These are phyloP conservation scores for Aspergillus nanangensis DNA, from an alignment of 495 filamentous ascomycete genomes.

Conservation along the genomic window DNA sequence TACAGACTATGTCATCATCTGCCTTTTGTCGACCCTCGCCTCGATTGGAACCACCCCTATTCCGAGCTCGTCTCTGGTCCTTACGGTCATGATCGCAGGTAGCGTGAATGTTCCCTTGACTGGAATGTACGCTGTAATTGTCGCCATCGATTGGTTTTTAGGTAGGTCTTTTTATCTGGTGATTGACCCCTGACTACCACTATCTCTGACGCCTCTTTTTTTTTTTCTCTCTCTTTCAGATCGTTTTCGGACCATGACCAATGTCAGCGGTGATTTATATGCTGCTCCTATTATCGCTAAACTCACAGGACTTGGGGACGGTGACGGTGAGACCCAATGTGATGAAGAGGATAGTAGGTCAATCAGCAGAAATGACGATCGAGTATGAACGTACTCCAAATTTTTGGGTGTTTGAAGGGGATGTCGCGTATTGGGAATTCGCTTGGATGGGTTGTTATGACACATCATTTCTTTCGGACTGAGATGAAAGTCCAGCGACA, in stretches of 20 bases:
- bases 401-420: too few species aligned
- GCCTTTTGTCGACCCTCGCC: slow-evolving; percentile 6
- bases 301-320: slow-evolving; percentile 4
- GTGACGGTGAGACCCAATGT: not conserved
- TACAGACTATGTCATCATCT: slow-evolving; percentile 8
- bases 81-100: slow-evolving; percentile 9
- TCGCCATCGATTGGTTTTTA: slow-evolving; percentile 9
- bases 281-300: slow-evolving; percentile 4
- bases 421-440: too few species aligned
- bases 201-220: too few species aligned
- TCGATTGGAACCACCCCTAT: slow-evolving; percentile 10
- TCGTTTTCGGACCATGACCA: slow-evolving; percentile 6
- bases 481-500: too few species aligned
- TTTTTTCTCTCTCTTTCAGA: too few species aligned
- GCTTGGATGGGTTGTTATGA: too few species aligned
- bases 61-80: slow-evolving; percentile 7
- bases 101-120: slow-evolving; percentile 8
- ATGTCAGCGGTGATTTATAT: slow-evolving; percentile 7
- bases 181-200: too few species aligned
- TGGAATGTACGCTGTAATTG: slow-evolving; percentile 9
- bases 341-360: not conserved
- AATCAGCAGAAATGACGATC: not conserved
- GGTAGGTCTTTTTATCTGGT: too few species aligned
- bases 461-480: too few species aligned
- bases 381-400: not conserved